Conservation (phyloP, 1,139 yeast genomes). For the Yamadazyma taylorii region DNA sequence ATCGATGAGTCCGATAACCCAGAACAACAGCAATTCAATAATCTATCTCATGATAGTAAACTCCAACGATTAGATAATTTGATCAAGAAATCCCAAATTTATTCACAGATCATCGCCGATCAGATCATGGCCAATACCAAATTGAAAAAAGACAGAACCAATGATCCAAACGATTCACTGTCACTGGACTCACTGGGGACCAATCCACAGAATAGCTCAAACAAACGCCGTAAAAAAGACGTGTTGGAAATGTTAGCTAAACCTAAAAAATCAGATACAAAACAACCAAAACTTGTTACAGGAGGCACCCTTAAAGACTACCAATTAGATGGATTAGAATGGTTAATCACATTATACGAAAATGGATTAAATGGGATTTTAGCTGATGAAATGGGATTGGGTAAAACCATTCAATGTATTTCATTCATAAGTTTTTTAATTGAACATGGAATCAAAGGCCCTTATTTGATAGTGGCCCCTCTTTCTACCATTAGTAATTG, state of each 20-base stretch:
- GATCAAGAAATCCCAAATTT: slow-evolving; percentile 80
- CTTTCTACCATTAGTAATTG: slow-evolving; percentile 85
- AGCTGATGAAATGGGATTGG: slow-evolving; percentile 97
- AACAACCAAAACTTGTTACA: slow-evolving; percentile 65
- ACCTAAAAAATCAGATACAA: slow-evolving; percentile 20
- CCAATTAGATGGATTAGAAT: slow-evolving; percentile 86
- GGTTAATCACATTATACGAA: slow-evolving; percentile 85
- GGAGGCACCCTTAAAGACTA: slow-evolving; percentile 78
- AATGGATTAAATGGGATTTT: slow-evolving; percentile 93
- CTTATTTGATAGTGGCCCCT: slow-evolving; percentile 86
- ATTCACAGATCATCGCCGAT: slow-evolving; percentile 80
- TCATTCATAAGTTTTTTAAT: slow-evolving; percentile 72
- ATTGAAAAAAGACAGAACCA: slow-evolving; percentile 14
- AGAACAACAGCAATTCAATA: slow-evolving; percentile 43
- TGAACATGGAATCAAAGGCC: slow-evolving; percentile 80
- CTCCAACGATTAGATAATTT: slow-evolving; percentile 64
- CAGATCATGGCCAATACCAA: slow-evolving; percentile 51
- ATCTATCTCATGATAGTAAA: slow-evolving; percentile 43
- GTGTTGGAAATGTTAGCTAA: slow-evolving; percentile 17
- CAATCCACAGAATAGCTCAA: no score
- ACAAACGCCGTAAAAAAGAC: slow-evolving; percentile 11
- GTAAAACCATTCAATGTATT: slow-evolving; percentile 88
- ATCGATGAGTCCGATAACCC: slow-evolving; percentile 2
- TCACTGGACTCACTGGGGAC: no score
- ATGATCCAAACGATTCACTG: no score